Base-by-base conservation (phyloP, 139 green algal species). In the Chlorokybus atmophyticus region DNA sequence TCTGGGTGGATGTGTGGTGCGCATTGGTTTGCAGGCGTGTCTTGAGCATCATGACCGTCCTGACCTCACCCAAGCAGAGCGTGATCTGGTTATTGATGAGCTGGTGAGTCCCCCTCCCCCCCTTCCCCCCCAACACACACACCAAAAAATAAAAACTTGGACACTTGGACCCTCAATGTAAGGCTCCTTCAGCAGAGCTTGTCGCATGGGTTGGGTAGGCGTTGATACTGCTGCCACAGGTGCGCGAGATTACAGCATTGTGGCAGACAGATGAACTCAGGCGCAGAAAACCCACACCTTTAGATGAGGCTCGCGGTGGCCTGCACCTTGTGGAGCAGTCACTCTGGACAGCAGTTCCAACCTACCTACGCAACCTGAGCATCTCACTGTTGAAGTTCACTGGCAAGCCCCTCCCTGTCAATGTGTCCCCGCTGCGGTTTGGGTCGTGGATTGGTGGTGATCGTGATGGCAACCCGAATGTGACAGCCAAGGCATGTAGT, bases 211-310 rank as follows among this genome's bases (percentile, higher is more conserved):
- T n/a, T n/a, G n/a, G n/a, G n/a, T n/a, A n/a, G n/a, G n/a, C n/a
- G n/a, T n/a, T n/a, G n/a, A n/a, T n/a, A 21, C n/a, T n/a, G n/a
- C n/a, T n/a, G n/a, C n/a, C n/a, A n/a, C 17, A 59, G 29, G 55
- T 64, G 1, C 32, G 41, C 6, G 51, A 57, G 32, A 77, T 77
- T 4, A 32, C 35, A 17, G 49, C 63, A n/a, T 38, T 66, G 26
- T 96, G 88, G 88, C 82, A 94, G 71, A 96, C 88, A 25, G 86
- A 95, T 59, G 88, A 96, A 76, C 77, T 96, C 50, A 67, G 89
- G 27, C 66, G 86, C 2, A 60, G 74, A 40, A 87, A 88, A 68
- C 89, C 89, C 3, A 93, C 85, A 28, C 84, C 89, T 1, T 53
- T 92, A 29, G 89, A 97, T 60, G 88, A 97, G 81, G 86, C 85